Percentiles rank a stretch among this genome's conserved stretches.
Conservation (phyloP, 2,329 filamentous ascomycete species). For the Fonsecaea monophora region DNA sequence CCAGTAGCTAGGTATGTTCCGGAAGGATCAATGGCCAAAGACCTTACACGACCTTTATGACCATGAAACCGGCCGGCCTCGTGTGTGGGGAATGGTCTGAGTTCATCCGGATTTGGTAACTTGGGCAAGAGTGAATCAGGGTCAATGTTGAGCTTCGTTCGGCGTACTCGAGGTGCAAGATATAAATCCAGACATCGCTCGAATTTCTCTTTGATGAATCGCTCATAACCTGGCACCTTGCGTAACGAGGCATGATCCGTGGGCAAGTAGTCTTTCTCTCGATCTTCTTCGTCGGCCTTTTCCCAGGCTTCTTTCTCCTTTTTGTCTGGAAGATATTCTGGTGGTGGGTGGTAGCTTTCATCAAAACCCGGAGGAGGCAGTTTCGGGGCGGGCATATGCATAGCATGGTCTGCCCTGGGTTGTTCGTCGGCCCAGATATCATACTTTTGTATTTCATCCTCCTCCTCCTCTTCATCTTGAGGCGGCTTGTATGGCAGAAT, state of each 20-base stretch:
- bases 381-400: slow-evolving; percentile 96
- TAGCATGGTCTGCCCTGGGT: slow-evolving; percentile 79
- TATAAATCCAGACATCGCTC: slow-evolving; percentile 95
- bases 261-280: slow-evolving; percentile 87
- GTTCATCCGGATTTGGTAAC: slow-evolving; percentile 87
- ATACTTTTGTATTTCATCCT: slow-evolving; percentile 74
- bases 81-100: slow-evolving; percentile 92
- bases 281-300: slow-evolving; percentile 83
- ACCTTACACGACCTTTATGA: slow-evolving; percentile 86
- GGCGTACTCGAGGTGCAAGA: slow-evolving; percentile 86
- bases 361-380: slow-evolving; percentile 91
- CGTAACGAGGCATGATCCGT: slow-evolving; percentile 81
- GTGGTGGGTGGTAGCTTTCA: slow-evolving; percentile 93
- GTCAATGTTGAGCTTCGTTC: slow-evolving; percentile 96
- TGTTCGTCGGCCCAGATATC: slow-evolving; percentile 96
- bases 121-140: slow-evolving; percentile 91
- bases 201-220: slow-evolving; percentile 93
- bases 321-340: slow-evolving; percentile 87
- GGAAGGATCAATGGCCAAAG: slow-evolving; percentile 81
- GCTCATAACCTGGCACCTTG: slow-evolving; percentile 88
- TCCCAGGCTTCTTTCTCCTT: slow-evolving; percentile 87
- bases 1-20: slow-evolving; percentile 88
- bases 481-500: slow-evolving; percentile 88
- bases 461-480: slow-evolving; percentile 74
- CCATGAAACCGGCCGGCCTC: slow-evolving; percentile 87